phyloP scores from a whole-genome alignment of 2,329 filamentous ascomycete genomes.

The Curvularia sp. region DNA sequence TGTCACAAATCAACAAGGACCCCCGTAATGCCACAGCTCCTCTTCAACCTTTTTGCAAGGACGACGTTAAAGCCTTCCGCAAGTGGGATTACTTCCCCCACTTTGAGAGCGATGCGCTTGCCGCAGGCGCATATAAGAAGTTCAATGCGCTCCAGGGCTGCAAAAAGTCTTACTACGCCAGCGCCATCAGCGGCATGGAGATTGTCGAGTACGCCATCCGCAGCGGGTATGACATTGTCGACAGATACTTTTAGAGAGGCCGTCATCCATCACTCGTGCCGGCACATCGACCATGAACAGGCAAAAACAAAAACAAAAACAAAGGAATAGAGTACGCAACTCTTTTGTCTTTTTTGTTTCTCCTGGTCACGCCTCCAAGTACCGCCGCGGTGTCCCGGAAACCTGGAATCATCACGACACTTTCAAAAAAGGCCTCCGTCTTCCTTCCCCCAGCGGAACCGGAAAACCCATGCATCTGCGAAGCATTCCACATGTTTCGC shows the following conservation, averaged over 20 bases:
- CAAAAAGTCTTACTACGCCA: conserved; percentile 49
- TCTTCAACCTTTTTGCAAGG: conserved; percentile 27
- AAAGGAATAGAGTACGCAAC: conserved; percentile 1
- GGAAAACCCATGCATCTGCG: neutral
- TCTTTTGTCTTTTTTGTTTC: neutral
- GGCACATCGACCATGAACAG: neutral
- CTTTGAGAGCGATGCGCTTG: conserved; percentile 40
- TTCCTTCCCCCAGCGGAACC: neutral
- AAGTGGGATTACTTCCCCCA: conserved; percentile 53
- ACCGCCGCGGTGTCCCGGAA: too few species aligned
- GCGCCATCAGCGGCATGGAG: conserved; percentile 49
- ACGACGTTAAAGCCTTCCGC: conserved; percentile 44
- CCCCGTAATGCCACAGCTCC: conserved; percentile 41
- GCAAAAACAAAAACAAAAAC: too few species aligned
- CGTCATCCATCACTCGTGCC: neutral
- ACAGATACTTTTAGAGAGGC: conserved; percentile 35
- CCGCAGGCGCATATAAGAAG: conserved; percentile 40
- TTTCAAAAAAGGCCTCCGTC: neutral
- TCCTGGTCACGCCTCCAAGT: neutral
- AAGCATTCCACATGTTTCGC: neutral
- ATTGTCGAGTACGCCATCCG: conserved; percentile 50
- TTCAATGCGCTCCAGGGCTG: conserved; percentile 48
- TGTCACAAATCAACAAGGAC: conserved; percentile 48
- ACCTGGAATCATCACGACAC: neutral
- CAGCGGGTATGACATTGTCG: conserved; percentile 46